Percentiles rank a stretch among this genome's conserved stretches.
Evolutionary conservation across 2,329 filamentous ascomycete species (phyloP).

Genomic region (Thermochaetoides dissita): DNA sequence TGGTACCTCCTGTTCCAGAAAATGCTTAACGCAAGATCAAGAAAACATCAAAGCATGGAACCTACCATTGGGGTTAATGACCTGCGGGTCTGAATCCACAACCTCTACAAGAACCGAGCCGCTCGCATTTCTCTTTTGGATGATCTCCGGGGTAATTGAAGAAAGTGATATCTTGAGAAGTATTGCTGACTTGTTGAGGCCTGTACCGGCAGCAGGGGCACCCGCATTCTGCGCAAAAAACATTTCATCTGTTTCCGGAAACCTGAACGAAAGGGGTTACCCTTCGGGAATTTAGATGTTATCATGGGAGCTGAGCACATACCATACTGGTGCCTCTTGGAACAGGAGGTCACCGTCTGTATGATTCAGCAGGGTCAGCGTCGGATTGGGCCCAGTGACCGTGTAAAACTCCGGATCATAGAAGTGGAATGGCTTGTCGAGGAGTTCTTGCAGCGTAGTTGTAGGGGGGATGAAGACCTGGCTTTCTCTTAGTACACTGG

Average conservation of each 20-base stretch:
- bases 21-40: background rate
- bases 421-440: constrained; percentile 29
- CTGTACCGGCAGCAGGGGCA: constrained; percentile 30
- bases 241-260: constrained; percentile 33
- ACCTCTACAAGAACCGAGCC: constrained; percentile 27
- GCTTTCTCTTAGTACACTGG: constrained; percentile 14
- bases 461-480: constrained; percentile 30
- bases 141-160: constrained; percentile 26
- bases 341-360: constrained; percentile 33
- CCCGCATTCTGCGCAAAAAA: constrained; percentile 43
- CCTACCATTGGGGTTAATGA: constrained; percentile 38
- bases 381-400: constrained; percentile 34
- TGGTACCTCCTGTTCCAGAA: constrained; percentile 28
- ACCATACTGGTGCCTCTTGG: constrained; percentile 43
- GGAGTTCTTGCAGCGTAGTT: constrained; percentile 23
- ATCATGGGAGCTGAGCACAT: constrained; percentile 10
- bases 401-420: constrained; percentile 37
- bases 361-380: constrained; percentile 34
- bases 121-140: constrained; percentile 23
- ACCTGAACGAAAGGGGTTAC: constrained; percentile 20
- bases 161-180: constrained; percentile 35
- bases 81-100: constrained; percentile 27
- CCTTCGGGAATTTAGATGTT: background rate
- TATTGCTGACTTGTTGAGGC: constrained; percentile 35
- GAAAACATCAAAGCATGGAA: background rate